A percentile compares a stretch with the other conserved stretches of the same genome.
phyloP scores from a whole-genome alignment of 768 basidiomycete genomes.

The Lactifluus echinatus region DNA sequence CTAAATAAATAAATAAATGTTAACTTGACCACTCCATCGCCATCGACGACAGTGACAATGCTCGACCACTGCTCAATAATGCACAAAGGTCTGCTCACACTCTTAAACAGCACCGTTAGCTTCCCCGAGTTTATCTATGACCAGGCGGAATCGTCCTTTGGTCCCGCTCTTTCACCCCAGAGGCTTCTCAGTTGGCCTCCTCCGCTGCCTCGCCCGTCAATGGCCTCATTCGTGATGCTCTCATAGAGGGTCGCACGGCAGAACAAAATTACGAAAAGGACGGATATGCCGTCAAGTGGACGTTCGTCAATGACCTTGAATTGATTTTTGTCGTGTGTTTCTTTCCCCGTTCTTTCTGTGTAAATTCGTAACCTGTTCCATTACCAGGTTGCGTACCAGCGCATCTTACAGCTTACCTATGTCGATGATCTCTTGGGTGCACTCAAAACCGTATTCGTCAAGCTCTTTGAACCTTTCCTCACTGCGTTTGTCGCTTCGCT shows the following conservation, averaged over 20 bases:
- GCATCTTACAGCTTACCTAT: slow-evolving; percentile 90
- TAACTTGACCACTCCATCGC: not conserved
- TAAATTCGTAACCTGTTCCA: not conserved
- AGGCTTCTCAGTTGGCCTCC: slow-evolving; percentile 57
- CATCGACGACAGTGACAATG: slow-evolving; percentile 38
- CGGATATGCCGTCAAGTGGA: slow-evolving; percentile 91
- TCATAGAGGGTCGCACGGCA: slow-evolving; percentile 81
- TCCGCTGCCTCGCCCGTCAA: slow-evolving; percentile 79
- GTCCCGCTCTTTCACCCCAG: slow-evolving; percentile 91
- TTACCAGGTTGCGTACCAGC: slow-evolving; percentile 85
- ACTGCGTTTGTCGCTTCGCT: slow-evolving; percentile 77
- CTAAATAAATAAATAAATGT: slow-evolving; percentile 11
- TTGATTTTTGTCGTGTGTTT: slow-evolving; percentile 87
- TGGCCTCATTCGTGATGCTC: slow-evolving; percentile 78
- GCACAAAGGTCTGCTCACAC: slow-evolving; percentile 58
- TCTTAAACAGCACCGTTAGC: not conserved
- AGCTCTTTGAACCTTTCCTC: slow-evolving; percentile 79
- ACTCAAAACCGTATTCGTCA: slow-evolving; percentile 77
- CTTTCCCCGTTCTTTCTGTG: not conserved
- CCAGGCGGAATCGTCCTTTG: slow-evolving; percentile 88
- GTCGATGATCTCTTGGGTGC: slow-evolving; percentile 80
- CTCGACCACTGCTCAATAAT: slow-evolving; percentile 95
- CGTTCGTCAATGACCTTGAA: slow-evolving; percentile 90
- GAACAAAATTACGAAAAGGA: slow-evolving; percentile 89
- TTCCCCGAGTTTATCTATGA: not conserved